These are phyloP conservation scores for Mycena sp. DNA, from an alignment of 1,284 basidiomycete species.

Conservation along the genomic window DNA sequence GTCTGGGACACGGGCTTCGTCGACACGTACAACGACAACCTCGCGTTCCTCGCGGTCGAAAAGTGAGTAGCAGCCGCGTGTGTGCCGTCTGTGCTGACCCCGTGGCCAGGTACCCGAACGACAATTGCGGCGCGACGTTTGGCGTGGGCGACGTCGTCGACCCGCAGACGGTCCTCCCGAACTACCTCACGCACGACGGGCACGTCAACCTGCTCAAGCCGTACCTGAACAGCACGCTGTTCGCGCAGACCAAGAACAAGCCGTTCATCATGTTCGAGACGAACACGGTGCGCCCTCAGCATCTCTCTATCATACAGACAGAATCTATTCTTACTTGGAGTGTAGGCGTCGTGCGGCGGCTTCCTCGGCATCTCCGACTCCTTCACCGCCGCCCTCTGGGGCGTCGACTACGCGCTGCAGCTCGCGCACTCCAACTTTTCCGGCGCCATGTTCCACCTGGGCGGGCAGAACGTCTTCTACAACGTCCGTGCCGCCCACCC, in stretches of 20 bases:
- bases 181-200: slow-evolving; percentile 67
- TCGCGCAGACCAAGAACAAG: slow-evolving; percentile 58
- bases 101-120: slow-evolving; percentile 19
- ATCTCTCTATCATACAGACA: background rate
- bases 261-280: slow-evolving; percentile 81
- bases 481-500: slow-evolving; percentile 51
- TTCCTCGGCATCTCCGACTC: slow-evolving; percentile 77
- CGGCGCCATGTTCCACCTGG: slow-evolving; percentile 56
- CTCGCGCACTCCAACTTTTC: slow-evolving; percentile 69
- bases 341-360: slow-evolving; percentile 67
- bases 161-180: slow-evolving; percentile 62
- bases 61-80: slow-evolving; percentile 32
- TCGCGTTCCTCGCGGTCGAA: slow-evolving; percentile 17
- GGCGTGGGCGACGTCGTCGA: slow-evolving; percentile 40
- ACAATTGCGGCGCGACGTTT: slow-evolving; percentile 52
- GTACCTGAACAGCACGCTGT: slow-evolving; percentile 59
- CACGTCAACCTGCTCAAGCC: slow-evolving; percentile 53
- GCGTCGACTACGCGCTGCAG: slow-evolving; percentile 65
- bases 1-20: slow-evolving; percentile 57
- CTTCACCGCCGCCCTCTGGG: slow-evolving; percentile 78
- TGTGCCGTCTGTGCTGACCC: background rate
- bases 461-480: slow-evolving; percentile 71
- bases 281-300: slow-evolving; percentile 57
- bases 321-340: background rate
- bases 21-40: slow-evolving; percentile 1